Evolutionary conservation across 106 monocot genomes (phyloP), one percentile per base, ranked within the genome.

Genomic region (Dactylorhiza incarnata): DNA sequence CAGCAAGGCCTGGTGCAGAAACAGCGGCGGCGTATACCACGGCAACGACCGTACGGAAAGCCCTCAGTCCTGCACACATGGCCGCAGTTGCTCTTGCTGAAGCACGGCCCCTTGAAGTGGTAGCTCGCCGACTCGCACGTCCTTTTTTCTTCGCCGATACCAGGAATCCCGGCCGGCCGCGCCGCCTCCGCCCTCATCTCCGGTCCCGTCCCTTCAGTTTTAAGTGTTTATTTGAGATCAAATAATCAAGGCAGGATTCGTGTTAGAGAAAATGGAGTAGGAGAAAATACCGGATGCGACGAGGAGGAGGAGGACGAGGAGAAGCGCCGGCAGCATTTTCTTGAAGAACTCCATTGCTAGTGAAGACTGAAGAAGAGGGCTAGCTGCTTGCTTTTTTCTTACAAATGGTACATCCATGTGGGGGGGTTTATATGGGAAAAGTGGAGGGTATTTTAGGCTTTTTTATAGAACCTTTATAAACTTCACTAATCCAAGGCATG

Each of bases 11-110:
- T 83, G 5, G 26, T 65, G 83, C 83, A 83, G 53, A 78, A 53
- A 67, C 83, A 83, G 22, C 83, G 49, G 55, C 80, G 84, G 16
- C 84, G 84, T 54, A 84, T 44, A 3, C 76, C 73, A 9, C 48
- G 77, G 76, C 84, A 84, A 19, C 72, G 44, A 10, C 84, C 84
- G 5, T 63, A 61, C 5, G 9, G 25, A 48, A 84, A 84, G 0
- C 84, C 54, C 53, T 84, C 76, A 3, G 58, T 77, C 29, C 7
- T 20, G 74, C 84, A 84, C 6, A 84, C 77, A 25, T 46, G 76
- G 43, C 73, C 76, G 16, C 84, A 84, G 77, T 84, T 84, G 26
- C 9, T 74, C 5, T 5, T 46, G 0, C 80, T 72, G 14, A 77
- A 0, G 67, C 84, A 84, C 0, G n/a, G 15, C 17, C 84, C 80